Percentiles rank a stretch among this genome's conserved stretches.
Evolutionary conservation across 2,329 filamentous ascomycete genomes (phyloP).

Genomic region (Hypoxylon sp.): DNA sequence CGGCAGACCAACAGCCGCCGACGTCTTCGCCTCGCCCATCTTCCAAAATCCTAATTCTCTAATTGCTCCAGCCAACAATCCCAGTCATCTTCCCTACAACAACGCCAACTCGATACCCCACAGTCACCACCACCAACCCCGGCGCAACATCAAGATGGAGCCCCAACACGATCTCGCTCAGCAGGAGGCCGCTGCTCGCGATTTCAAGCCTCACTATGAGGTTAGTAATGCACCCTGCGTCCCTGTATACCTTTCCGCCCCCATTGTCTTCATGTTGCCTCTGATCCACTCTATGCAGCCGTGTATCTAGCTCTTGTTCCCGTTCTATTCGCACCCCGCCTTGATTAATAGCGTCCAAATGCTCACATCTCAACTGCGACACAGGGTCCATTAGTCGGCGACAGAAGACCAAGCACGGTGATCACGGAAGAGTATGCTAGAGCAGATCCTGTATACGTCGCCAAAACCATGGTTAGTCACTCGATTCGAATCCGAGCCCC

Average conservation of each 20-base stretch:
- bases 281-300: slow-evolving; percentile 23
- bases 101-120: slow-evolving; percentile 37
- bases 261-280: slow-evolving; percentile 1
- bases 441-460: slow-evolving; percentile 85
- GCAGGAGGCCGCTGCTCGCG: slow-evolving; percentile 71
- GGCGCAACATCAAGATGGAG: slow-evolving; percentile 56
- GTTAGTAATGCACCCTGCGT: slow-evolving; percentile 56
- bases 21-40: slow-evolving; percentile 46
- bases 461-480: slow-evolving; percentile 83
- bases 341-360: slow-evolving; percentile 10
- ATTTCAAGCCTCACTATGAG: slow-evolving; percentile 69
- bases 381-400: slow-evolving; percentile 86
- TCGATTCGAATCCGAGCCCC: slow-evolving; percentile 18
- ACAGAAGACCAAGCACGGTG: slow-evolving; percentile 79
- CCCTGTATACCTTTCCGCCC: not conserved
- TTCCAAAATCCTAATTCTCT: slow-evolving; percentile 43
- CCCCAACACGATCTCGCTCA: slow-evolving; percentile 62
- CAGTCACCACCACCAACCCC: slow-evolving; percentile 39
- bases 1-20: slow-evolving; percentile 43
- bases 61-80: slow-evolving; percentile 40
- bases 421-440: slow-evolving; percentile 90
- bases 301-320: slow-evolving; percentile 15
- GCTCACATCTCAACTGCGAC: slow-evolving; percentile 46
- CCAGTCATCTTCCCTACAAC: slow-evolving; percentile 44
- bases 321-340: slow-evolving; percentile 21